Base-by-base conservation (phyloP, 768 basidiomycete genomes). In the Leccinellum albellum region DNA sequence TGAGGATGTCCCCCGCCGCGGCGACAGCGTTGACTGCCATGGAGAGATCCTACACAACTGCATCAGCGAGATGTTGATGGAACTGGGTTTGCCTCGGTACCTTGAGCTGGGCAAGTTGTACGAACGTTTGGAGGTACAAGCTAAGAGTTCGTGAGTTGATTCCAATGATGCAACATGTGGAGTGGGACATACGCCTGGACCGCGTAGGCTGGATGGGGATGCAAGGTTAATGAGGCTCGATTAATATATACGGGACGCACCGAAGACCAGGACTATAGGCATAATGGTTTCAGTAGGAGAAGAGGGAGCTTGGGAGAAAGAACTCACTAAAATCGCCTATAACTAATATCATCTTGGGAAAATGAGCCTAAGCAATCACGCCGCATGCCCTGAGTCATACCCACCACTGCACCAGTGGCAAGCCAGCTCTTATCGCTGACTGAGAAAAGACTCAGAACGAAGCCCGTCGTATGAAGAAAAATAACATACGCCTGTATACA, bases 341-440 rank as follows among this genome's bases (percentile, higher is more conserved):
- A 32, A 82, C 75, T 9, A 82, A 60, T 24, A 61, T 1, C 44
- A 67, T 59, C 68, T 69, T 32, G 20, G 46, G 23, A 6, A 54
- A 28, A 42, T 24, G 26, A 5, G 12, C 21, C 9, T 55, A 9
- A 62, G 48, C 20, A 14, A 40, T 23, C 7, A 1, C 1, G 1
- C 37, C n/a, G n/a, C n/a, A n/a, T 5, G 13, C 44, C 10, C 4
- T 9, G 23, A 47, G 37, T 7, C 6, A 5, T 9, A 60, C 68
- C 15, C 54, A 69, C 78, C 28, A 79, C 76, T 6, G 70, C 54
- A n/a, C 65, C 62, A 2, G 78, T 78, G 17, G 80, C 65, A 62
- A 74, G 64, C 55, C 75, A 79, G 37, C 68, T 73, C 59, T 78
- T 77, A 65, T 81, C 82, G 67, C 80, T 82, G 59, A 82, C 81